Conservation (phyloP, 345 rosid genomes). For the Linum usitatissimum region DNA sequence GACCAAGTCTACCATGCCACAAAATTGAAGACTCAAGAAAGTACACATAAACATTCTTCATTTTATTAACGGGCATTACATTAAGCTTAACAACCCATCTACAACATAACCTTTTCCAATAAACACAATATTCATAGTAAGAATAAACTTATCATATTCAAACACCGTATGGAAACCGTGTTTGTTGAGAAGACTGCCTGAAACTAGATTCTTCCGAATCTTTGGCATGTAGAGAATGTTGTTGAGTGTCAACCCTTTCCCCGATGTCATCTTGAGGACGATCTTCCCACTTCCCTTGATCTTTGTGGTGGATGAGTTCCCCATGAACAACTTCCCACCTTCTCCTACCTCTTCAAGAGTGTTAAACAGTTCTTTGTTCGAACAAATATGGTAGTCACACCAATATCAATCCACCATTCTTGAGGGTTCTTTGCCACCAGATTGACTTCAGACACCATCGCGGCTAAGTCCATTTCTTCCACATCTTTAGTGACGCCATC, state of each 20-base stretch:
- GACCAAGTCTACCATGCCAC: too few species aligned
- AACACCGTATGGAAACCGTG: slow-evolving; percentile 5
- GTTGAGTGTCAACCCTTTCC: neutral
- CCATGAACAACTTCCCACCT: neutral
- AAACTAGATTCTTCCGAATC: neutral
- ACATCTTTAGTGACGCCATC: too few species aligned
- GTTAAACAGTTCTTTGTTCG: neutral
- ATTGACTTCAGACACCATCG: too few species aligned
- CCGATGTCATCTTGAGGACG: neutral
- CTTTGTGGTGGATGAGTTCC: neutral
- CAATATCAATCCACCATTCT: slow-evolving; percentile 3
- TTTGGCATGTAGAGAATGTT: slow-evolving; percentile 1
- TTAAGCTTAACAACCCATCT: too few species aligned
- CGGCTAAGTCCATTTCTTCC: too few species aligned
- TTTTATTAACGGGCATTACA: too few species aligned
- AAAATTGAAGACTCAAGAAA: too few species aligned
- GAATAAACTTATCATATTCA: neutral
- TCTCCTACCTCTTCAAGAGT: neutral
- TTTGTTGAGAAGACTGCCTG: neutral
- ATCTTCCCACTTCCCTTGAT: neutral
- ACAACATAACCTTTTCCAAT: neutral
- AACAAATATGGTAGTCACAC: neutral
- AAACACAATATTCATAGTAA: neutral
- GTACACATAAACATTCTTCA: too few species aligned
- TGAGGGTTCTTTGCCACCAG: too few species aligned